phyloP scores from a whole-genome alignment of 148 eudicot genomes.

The Nyssa sinensis region DNA sequence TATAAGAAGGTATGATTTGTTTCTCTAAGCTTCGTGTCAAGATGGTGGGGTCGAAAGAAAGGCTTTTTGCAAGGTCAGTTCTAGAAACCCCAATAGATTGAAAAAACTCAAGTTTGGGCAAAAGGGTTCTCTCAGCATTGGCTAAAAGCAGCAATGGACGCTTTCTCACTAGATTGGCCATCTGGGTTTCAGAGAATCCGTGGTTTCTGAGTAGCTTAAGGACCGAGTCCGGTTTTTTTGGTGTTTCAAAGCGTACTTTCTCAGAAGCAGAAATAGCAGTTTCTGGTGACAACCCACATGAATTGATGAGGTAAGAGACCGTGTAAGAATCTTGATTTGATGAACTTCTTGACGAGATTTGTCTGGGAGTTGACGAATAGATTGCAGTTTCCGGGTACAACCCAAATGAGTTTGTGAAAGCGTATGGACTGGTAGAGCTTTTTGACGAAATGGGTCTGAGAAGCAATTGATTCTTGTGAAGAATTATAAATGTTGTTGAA shows the following conservation, averaged over 20 bases:
- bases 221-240: not conserved
- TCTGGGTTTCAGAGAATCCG: conserved; percentile 20
- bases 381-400: not conserved
- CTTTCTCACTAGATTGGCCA: not conserved
- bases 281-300: conserved; percentile 23
- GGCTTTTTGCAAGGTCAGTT: not conserved
- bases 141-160: conserved; percentile 12
- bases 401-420: not conserved
- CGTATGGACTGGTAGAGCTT: not conserved
- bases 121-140: conserved; percentile 14
- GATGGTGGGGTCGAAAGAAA: conserved; percentile 4
- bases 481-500: not conserved
- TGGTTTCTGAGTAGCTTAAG: not conserved
- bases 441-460: not conserved
- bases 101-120: conserved; percentile 28
- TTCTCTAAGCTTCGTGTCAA: conserved; percentile 13
- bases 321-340: not conserved
- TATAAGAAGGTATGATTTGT: conserved; percentile 9
- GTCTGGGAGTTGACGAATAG: not conserved
- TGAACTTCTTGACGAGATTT: not conserved
- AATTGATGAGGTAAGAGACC: conserved; percentile 12
- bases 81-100: conserved; percentile 13
- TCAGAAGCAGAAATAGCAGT: conserved; percentile 10
- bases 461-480: not conserved
- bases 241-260: not conserved